Base-by-base conservation (phyloP, 306 rosid species). In the Calophaca sinica region DNA sequence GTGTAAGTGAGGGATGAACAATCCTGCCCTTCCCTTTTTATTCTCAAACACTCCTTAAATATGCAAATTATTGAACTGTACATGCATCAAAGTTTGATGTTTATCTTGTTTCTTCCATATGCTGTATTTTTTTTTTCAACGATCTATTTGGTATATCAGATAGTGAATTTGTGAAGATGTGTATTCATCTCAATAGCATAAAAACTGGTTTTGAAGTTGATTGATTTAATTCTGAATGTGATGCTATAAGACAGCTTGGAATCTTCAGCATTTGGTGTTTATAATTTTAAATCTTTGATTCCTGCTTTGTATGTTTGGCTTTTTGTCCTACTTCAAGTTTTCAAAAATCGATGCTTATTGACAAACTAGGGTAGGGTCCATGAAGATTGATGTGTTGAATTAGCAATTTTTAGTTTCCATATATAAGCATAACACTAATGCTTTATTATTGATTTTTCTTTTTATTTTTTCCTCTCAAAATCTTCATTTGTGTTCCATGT, bases 21-120 rank as follows among this genome's bases (percentile, higher is more conserved):
- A 55, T 9, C 50, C 45, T 48, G 60, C 45, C 51, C 31, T 2
- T 20, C 26, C 11, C 6, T 7, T 29, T 61, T 9, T 11, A 45
- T 12, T 70, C 46, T 71, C 7, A 48, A n/a, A 6, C 57, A 44
- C 32, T 76, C 29, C 52, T 41, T 38, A 57, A 32, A 15, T 50
- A 69, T 33, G 66, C 68, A 62, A 75, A 62, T 52, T 75, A 35
- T 31, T 69, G 54, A 61, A 44, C 63, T 46, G 62, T 11, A 1
- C 63, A 45, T 28, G 66, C 50, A 20, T 53, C 39, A 52, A 4
- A 52, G 10, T 77, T 58, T 66, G 64, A 78, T 73, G 77, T 69
- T 68, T 73, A 68, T 55, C 9, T 48, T 35, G 70, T 69, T 74
- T 45, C 45, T 79, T 72, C 29, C 57, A 32, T 33, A 20, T 9